phyloP scores from a whole-genome alignment of 1,139 yeast genomes.

The Magnusiomyces tetraspermus region DNA sequence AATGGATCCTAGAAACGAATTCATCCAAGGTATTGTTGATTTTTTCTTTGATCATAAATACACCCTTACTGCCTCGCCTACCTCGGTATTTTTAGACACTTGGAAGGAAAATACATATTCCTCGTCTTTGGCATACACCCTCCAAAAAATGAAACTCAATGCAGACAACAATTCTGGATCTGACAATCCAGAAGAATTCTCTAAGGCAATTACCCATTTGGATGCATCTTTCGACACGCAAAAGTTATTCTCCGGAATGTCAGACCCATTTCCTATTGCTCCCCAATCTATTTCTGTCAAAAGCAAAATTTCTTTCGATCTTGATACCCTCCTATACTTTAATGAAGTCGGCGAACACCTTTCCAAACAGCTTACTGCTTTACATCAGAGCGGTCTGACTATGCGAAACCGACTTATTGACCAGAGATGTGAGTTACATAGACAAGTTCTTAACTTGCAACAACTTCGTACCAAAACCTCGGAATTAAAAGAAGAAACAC shows the following conservation, averaged over 20 bases:
- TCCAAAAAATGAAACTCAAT: neutral
- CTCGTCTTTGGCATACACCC: neutral
- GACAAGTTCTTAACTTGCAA: constrained; percentile 27
- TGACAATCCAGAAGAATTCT: neutral
- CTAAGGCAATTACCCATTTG: constrained; percentile 1
- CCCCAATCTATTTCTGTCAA: constrained; percentile 8
- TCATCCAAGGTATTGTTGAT: neutral
- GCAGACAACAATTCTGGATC: neutral
- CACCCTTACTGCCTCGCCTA: constrained; percentile 1
- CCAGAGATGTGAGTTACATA: constrained; percentile 31
- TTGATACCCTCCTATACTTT: constrained; percentile 23
- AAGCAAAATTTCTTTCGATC: constrained; percentile 11
- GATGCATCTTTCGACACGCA: constrained; percentile 4
- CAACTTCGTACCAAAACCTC: constrained; percentile 21
- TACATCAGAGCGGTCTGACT: constrained; percentile 28
- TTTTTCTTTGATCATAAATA: neutral
- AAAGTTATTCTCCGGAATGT: neutral
- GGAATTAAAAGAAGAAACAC: constrained; percentile 19
- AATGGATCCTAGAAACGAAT: neutral
- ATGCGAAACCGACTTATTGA: constrained; percentile 29
- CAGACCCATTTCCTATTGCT: neutral
- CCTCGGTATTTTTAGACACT: constrained; percentile 4
- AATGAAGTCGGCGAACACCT: constrained; percentile 21
- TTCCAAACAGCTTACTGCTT: constrained; percentile 20
- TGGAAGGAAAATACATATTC: neutral